These are phyloP conservation scores for Neocatenulostroma microsporum DNA, from an alignment of 2,329 filamentous ascomycete genomes.

Conservation along the genomic window DNA sequence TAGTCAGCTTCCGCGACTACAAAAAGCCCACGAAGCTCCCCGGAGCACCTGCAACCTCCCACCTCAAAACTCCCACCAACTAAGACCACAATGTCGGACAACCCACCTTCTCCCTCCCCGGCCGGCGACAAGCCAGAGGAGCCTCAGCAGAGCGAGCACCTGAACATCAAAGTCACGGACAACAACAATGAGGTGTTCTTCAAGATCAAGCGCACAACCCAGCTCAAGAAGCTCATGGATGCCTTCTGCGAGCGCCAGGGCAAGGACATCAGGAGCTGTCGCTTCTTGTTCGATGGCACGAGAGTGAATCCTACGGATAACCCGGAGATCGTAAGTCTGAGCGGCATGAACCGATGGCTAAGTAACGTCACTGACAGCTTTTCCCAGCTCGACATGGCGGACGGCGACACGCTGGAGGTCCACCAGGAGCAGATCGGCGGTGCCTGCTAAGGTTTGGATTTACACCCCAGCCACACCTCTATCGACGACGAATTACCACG, in stretches of 20 bases:
- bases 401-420: slow-evolving; percentile 92
- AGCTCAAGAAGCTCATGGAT: slow-evolving; percentile 95
- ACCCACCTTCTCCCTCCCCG: slow-evolving; percentile 22
- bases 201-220: slow-evolving; percentile 97
- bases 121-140: slow-evolving; percentile 35
- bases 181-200: slow-evolving; percentile 99
- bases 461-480: too few relatives aligned
- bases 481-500: too few relatives aligned
- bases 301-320: slow-evolving; percentile 84
- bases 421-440: slow-evolving; percentile 92
- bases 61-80: slow-evolving; percentile 2
- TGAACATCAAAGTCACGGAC: slow-evolving; percentile 99
- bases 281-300: slow-evolving; percentile 94
- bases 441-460: slow-evolving; percentile 29
- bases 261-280: slow-evolving; percentile 73
- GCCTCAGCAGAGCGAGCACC: slow-evolving; percentile 58
- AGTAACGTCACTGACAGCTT: slow-evolving; percentile 5
- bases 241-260: slow-evolving; percentile 96
- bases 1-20: not conserved
- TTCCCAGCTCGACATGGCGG: slow-evolving; percentile 82
- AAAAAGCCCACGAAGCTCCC: not conserved
- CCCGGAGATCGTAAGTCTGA: slow-evolving; percentile 76
- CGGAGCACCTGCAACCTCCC: not conserved
- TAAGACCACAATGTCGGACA: slow-evolving; percentile 48
- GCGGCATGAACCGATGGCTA: not conserved